These are phyloP conservation scores for Rhododendron simsii DNA, from an alignment of 148 eudicot species.

Conservation along the genomic window DNA sequence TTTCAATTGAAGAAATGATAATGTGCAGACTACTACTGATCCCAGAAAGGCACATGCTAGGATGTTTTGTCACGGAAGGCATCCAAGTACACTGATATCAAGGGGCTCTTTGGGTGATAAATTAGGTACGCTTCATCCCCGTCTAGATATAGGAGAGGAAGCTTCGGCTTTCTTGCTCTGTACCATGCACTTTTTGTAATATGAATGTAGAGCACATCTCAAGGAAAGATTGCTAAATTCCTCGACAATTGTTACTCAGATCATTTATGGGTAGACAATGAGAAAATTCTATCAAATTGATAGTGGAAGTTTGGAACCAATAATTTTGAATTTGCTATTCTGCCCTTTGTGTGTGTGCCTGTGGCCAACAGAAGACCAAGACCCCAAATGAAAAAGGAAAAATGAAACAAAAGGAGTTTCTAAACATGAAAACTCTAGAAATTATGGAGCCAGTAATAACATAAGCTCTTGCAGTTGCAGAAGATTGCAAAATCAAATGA, in stretches of 20 bases:
- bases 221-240: not conserved
- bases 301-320: no score
- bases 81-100: not conserved
- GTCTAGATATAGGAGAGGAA: not conserved
- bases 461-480: not conserved
- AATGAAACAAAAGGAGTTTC: not conserved
- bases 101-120: not conserved
- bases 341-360: not conserved
- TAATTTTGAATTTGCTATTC: not conserved
- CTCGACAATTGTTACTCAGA: not conserved
- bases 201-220: not conserved
- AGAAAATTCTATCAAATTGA: not conserved
- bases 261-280: not conserved
- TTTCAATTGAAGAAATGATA: not conserved
- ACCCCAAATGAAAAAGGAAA: not conserved
- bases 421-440: not conserved
- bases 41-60: not conserved
- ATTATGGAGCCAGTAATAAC: not conserved
- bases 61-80: not conserved
- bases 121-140: not conserved
- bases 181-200: not conserved
- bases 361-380: not conserved
- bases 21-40: not conserved
- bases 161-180: not conserved
- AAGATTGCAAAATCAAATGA: not conserved